Evolutionary conservation across 306 rosid genomes (phyloP), one percentile per base, ranked within the genome.

Genomic region (Oxytropis ochrocephala): DNA sequence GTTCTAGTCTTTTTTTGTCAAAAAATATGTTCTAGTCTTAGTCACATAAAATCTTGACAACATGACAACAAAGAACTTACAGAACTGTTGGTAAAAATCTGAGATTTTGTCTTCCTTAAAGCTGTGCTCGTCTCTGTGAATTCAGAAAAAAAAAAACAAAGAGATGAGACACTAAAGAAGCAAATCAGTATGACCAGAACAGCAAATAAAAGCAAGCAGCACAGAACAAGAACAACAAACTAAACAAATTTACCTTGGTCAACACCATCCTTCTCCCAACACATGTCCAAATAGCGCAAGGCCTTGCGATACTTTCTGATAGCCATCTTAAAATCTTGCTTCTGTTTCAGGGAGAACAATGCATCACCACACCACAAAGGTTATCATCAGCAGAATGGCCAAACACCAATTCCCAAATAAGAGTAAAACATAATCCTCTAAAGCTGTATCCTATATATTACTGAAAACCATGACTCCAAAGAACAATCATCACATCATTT

Each of bases 191-290:
- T 50, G 60, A 16, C 58, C 29, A 52, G 8, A 10, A 29, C 33
- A 64, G 30, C 49, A 65, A 35, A 8, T 10, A 47, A 6, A 51
- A 36, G 6, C 38, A 42, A 38, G 24, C 5, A 18, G 50, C n/a
- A n/a, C n/a, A n/a, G n/a, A n/a, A n/a, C n/a, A n/a, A n/a, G n/a
- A n/a, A 24, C 38, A 64, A 17, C 33, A 41, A 72, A 67, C 12
- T 35, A 54, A 33, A 7, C 11, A 27, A 7, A 14, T 13, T 65
- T 4, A 84, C 89, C 89, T 81, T 79, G 76, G 74, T 84, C 84
- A 73, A 84, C 79, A 42, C 72, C 84, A 0, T 81, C 89, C 70
- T 81, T 78, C 71, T 84, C 89, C 89, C 89, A 81, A 69, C 86
- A 84, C 32, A 75, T 29, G 75, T 84, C 89, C 84, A 84, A 66